Evolutionary conservation across 2,329 filamentous ascomycete species (phyloP), one percentile per base, ranked within the genome.

Genomic region (Aspergillus novoparasiticus): DNA sequence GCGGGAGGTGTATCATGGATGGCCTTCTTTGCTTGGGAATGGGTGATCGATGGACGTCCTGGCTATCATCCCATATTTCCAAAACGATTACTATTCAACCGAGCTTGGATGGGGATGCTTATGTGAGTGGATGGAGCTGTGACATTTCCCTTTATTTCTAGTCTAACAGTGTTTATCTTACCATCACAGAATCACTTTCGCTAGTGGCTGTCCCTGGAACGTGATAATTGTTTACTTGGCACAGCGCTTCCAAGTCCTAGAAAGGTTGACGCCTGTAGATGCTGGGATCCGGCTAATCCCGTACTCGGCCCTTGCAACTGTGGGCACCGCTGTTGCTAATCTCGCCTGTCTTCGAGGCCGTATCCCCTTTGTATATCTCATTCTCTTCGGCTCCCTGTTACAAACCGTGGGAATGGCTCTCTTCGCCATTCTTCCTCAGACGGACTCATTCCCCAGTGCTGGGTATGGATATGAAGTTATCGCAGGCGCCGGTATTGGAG

Each of bases 141-240:
- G 6, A 10, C 8, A 6, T 21, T 14, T 34, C 3, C 12, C 21
- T 46, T n/a, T 6, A 9, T 58, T 3, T 21, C 19, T 8, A 23
- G 21, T 19, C 26, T 39, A 21, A 34, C 23, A 1, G 21, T 8
- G 11, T 23, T 48, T 28, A 11, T 46, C 23, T 23, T 21, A 9
- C 16, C 8, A 23, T 36, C 19, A n/a, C 41, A 61, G 59, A 56
- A 56, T 50, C 3, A 57, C 53, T 1, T 61, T 61, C 30, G 59
- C 46, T 9, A 61, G 59, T 28, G 59, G 51, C 43, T 61, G 59
- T 39, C 59, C 59, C 6, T 61, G 59, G 59, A 61, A 61, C 26
- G 59, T 61, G 14, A 30, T 61, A 5, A 23, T 61, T 14, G 30
- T 61, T 2, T 61, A 57, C 34, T n/a, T 61, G 19, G 34, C 59